These are phyloP conservation scores for Quercus robur DNA, from an alignment of 306 rosid species.

Conservation along the genomic window DNA sequence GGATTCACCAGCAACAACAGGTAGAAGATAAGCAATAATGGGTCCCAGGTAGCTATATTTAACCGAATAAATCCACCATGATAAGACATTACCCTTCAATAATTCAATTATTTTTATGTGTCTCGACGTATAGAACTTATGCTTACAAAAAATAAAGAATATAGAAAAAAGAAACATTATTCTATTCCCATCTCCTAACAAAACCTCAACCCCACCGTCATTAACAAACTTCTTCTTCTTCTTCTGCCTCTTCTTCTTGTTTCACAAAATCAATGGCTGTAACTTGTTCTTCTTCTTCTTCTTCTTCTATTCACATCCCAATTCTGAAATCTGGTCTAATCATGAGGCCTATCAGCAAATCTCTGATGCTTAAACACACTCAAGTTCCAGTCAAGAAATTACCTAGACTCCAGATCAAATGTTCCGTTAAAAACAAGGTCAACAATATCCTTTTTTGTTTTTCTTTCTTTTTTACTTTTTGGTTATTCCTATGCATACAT, in stretches of 20 bases:
- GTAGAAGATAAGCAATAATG: slow-evolving; percentile 36
- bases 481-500: neutral
- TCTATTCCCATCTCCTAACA: slow-evolving; percentile 15
- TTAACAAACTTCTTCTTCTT: slow-evolving; percentile 1
- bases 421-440: slow-evolving; percentile 77
- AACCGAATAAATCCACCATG: slow-evolving; percentile 20
- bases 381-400: slow-evolving; percentile 41
- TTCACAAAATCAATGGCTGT: slow-evolving; percentile 55
- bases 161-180: neutral
- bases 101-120: slow-evolving; percentile 39
- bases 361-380: slow-evolving; percentile 41
- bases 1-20: slow-evolving; percentile 30
- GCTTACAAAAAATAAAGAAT: neutral
- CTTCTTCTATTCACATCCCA: slow-evolving; percentile 38
- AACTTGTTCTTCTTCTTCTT: slow-evolving; percentile 32
- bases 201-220: slow-evolving; percentile 11
- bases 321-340: slow-evolving; percentile 46
- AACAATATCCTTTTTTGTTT: neutral
- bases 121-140: neutral
- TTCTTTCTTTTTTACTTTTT: neutral
- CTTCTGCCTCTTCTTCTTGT: slow-evolving; percentile 23
- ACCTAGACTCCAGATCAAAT: slow-evolving; percentile 44
- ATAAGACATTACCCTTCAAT: slow-evolving; percentile 44
- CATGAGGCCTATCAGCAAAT: slow-evolving; percentile 36
- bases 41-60: slow-evolving; percentile 20